Evolutionary conservation across 1,284 basidiomycete genomes (phyloP), one percentile per base, ranked within the genome.

Genomic region (Neolentinus lepideus): DNA sequence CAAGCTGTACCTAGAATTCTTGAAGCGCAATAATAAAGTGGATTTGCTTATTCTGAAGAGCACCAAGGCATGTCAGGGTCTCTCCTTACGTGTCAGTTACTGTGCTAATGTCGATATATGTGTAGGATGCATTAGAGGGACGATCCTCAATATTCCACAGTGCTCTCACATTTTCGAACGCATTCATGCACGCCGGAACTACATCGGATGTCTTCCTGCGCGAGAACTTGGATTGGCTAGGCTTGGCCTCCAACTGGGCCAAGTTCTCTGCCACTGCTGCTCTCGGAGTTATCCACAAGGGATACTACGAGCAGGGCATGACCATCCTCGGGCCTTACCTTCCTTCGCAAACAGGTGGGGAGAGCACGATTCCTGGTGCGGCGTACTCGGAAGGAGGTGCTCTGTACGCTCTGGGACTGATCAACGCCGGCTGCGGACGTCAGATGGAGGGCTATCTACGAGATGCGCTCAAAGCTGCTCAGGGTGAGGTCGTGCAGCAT

Each of bases 241-340:
- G 84, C 24, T 80, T 92, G 58, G 95, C 95, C 1, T 89, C 88
- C 43, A 97, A 98, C 68, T 98, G 95, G 95, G 92, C 92, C 46
- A 98, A 98, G 67, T 98, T 98, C 73, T 92, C 92, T 8, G 92
- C 94, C 1, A 97, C 95, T 6, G 94, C 94, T 24, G 93, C 90
- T 8, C 83, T 98, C 24, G 95, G 95, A 63, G 91, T 98, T 53
- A 97, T 98, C 61, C 94, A 98, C 75, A 94, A 95, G 63, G 95
- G 95, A 47, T 94, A 94, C 67, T 90, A 94, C 65, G 85, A 92
- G 63, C 90, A 96, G 69, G 94, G 93, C 53, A 89, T 90, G 81
- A 85, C 85, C 53, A 91, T 98, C 54, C 83, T 98, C 26, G 88
- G 89, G n/a, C 95, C 95, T 0, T 98, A 98, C 70, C 83, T 98